Base-by-base conservation (phyloP, 768 basidiomycete species). In the Pisolithus albus region DNA sequence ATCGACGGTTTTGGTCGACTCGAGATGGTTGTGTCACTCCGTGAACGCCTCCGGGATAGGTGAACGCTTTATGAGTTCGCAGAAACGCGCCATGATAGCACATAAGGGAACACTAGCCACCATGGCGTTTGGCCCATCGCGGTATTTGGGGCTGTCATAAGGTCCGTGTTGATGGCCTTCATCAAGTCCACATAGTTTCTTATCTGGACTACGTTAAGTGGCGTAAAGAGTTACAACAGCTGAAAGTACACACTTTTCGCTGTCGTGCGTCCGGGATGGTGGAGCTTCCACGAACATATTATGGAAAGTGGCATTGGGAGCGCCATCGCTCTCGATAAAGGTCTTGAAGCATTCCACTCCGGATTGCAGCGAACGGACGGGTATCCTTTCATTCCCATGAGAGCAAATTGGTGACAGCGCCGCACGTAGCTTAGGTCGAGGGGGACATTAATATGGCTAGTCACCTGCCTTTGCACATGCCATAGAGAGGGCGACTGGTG, bases 261-360 rank as follows among this genome's bases (percentile, higher is more conserved):
- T 53, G 42, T 1, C 30, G 6, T 10, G 6, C 1, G 15, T 46
- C n/a, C 1, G 26, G 43, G 54, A 46, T 10, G 52, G 50, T 34
- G 39, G 24, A 34, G 56, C 56, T 26, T 63, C 51, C 0, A 55
- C 39, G 23, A 65, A 66, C 60, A 64, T 61, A 26, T 58, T 52
- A 19, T 64, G 47, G 37, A 64, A 64, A 23, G 50, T 54, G 41
- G 52, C 61, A 52, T 42, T 59, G 38, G 57, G 42, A 16, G 53
- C 56, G 4, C 44, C 39, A 18, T 64, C 54, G 7, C 54, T 56
- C 41, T 64, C 60, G 39, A 64, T 64, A 34, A 62, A 0, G 15
- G 52, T 46, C n/a, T n/a, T n/a, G n/a, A n/a, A n/a, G n/a, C n/a
- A n/a, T n/a, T n/a, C n/a, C n/a, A n/a, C n/a, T n/a, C n/a, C n/a